These are phyloP conservation scores for Thelonectria discophora DNA, from an alignment of 2,329 filamentous ascomycete genomes.

Conservation along the genomic window DNA sequence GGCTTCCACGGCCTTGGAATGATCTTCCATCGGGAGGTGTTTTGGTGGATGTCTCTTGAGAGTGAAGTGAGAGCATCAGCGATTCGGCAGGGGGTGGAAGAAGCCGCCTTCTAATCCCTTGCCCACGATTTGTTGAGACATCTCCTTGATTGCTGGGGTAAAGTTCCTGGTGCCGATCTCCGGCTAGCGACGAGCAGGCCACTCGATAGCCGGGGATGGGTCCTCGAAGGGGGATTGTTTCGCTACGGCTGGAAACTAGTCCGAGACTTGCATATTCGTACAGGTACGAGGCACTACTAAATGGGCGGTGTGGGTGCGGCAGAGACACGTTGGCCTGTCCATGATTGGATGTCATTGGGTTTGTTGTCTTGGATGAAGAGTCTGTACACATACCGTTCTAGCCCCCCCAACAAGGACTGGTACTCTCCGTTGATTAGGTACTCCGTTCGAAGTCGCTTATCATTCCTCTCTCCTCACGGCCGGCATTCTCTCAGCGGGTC, in stretches of 20 bases:
- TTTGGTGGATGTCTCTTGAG: too few species aligned
- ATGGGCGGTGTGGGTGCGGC: not conserved
- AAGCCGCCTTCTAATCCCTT: not conserved
- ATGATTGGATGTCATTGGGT: not conserved
- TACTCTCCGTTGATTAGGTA: too few species aligned
- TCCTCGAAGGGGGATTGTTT: not conserved
- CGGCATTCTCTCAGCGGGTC: too few species aligned
- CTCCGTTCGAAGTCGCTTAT: not conserved
- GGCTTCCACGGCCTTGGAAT: slow-evolving; percentile 52
- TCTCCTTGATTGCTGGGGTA: not conserved
- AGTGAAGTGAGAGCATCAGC: not conserved
- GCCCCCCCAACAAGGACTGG: not conserved
- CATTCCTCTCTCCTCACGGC: not conserved
- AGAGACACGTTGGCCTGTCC: not conserved
- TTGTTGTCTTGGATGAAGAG: not conserved
- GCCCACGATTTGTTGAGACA: not conserved
- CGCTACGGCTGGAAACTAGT: not conserved
- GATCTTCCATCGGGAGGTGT: slow-evolving; percentile 53
- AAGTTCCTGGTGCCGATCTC: not conserved
- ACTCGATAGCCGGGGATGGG: not conserved
- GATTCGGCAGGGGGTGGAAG: not conserved
- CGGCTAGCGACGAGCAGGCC: slow-evolving; percentile 9
- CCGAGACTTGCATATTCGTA: not conserved
- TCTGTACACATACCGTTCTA: not conserved
- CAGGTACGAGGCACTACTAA: not conserved